These are phyloP conservation scores for Zymoseptoria pseudotritici DNA, from an alignment of 2,329 filamentous ascomycete genomes.

Conservation along the genomic window DNA sequence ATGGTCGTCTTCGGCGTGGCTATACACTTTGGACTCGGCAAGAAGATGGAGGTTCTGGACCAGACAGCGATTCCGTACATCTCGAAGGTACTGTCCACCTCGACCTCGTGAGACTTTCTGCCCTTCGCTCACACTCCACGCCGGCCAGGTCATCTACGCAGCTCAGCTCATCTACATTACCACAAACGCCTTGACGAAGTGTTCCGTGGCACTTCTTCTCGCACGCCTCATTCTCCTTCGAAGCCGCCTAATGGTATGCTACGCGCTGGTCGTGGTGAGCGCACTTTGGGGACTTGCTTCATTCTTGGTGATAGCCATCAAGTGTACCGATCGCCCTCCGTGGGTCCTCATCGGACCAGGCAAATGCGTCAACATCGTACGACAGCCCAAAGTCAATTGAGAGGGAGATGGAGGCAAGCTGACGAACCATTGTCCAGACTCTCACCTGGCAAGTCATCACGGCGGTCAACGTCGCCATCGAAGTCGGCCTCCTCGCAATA, in stretches of 20 bases:
- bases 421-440: conserved; percentile 3
- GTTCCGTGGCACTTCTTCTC: conserved; percentile 19
- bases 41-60: conserved; percentile 13
- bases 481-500: conserved; percentile 15
- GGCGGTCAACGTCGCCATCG: conserved; percentile 18
- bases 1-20: conserved; percentile 15
- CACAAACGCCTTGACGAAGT: conserved; percentile 17
- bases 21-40: conserved; percentile 19
- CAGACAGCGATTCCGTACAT: conserved; percentile 8
- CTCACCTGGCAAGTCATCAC: conserved; percentile 17
- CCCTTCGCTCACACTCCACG: not conserved
- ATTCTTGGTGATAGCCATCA: conserved; percentile 11
- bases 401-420: not conserved
- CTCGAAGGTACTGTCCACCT: conserved; percentile 10
- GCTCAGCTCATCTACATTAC: conserved; percentile 18
- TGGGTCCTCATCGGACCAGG: conserved; percentile 15
- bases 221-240: conserved; percentile 19
- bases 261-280: conserved; percentile 12
- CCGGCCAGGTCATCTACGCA: conserved; percentile 15
- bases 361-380: conserved; percentile 13
- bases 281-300: conserved; percentile 14
- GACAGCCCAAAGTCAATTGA: not conserved
- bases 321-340: conserved; percentile 10
- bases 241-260: conserved; percentile 15
- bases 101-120: too few relatives aligned